Evolutionary conservation across 2,329 filamentous ascomycete genomes (phyloP), one percentile per base, ranked within the genome.

Genomic region (Fusarium xylarioides): DNA sequence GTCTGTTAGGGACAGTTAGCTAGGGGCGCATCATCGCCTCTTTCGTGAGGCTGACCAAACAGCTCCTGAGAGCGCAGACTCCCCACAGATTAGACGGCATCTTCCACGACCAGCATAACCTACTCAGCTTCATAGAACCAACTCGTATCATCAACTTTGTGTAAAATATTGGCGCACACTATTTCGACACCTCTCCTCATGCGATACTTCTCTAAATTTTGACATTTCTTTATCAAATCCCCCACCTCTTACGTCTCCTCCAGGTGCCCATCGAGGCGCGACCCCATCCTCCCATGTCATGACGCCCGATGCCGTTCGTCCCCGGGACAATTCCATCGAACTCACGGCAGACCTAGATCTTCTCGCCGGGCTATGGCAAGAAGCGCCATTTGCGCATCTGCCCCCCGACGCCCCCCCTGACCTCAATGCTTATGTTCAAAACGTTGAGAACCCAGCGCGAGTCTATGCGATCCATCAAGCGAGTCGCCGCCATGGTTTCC

Each of bases 381-480:
- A 89, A 61, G 88, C 88, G 7, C 86, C 86, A 4, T 91, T 91
- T 74, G 85, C 88, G 44, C 85, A 86, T 57, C 82, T 92, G 46
- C 90, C 90, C 4, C 78, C 82, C 61, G 89, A 91, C 82, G 90
- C 90, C 63, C 90, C 90, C 3, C 76, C 82, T 26, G 88, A 91
- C 76, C 81, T 92, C 61, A 85, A 82, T 66, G 85, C 88, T 16
- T 80, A 87, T 55, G 83, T 90, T 28, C 83, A 89, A 64, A 84
- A 90, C 60, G 84, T 92, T 60, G 88, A 91, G 56, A 90, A 91
- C 70, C 90, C 90, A 7, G 87, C 85, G 70, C 85, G 86, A 61
- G 85, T 91, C 50, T 91, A 91, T 73, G 86, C 87, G 38, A 86
- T 92, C 26, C 87, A 91, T 77, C 85, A 85, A 56, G 89, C 90